Evolutionary conservation across 768 basidiomycete genomes (phyloP).

Genomic region (Lentinula detonsa): DNA sequence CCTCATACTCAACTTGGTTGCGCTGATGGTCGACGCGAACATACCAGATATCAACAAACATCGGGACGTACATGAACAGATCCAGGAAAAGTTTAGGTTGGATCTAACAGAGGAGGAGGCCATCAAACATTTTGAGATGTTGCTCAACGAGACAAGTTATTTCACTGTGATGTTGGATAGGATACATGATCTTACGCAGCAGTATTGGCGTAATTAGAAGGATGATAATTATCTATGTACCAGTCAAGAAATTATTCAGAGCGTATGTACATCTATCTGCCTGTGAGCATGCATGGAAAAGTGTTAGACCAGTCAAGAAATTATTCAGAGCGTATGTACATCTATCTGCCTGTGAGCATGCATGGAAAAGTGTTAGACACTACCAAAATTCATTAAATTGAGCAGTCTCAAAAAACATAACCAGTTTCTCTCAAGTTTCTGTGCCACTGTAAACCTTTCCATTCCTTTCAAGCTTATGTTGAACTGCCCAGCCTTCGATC

Average conservation of each 20-base stretch:
- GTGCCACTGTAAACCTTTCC: neutral
- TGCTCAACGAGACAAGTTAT: slow-evolving; percentile 93
- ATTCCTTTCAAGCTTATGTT: neutral
- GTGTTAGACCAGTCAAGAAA: neutral
- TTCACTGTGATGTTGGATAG: slow-evolving; percentile 89
- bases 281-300: no score
- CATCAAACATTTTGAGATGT: slow-evolving; percentile 91
- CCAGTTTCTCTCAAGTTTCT: no score
- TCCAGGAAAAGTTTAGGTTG: slow-evolving; percentile 94
- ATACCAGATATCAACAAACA: slow-evolving; percentile 94
- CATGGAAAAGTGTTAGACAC: no score
- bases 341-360: no score
- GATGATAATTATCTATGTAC: neutral
- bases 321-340: neutral
- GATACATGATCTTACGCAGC: slow-evolving; percentile 80
- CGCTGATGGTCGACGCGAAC: slow-evolving; percentile 96
- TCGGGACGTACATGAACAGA: slow-evolving; percentile 79
- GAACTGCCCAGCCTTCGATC: neutral
- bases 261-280: no score
- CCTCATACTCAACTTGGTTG: slow-evolving; percentile 92
- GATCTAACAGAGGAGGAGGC: slow-evolving; percentile 96
- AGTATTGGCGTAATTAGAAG: slow-evolving; percentile 75
- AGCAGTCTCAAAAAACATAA: no score
- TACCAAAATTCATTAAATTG: no score
- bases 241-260: neutral